Evolutionary conservation across 306 rosid genomes (phyloP).

Genomic region (Dryas drummondii): DNA sequence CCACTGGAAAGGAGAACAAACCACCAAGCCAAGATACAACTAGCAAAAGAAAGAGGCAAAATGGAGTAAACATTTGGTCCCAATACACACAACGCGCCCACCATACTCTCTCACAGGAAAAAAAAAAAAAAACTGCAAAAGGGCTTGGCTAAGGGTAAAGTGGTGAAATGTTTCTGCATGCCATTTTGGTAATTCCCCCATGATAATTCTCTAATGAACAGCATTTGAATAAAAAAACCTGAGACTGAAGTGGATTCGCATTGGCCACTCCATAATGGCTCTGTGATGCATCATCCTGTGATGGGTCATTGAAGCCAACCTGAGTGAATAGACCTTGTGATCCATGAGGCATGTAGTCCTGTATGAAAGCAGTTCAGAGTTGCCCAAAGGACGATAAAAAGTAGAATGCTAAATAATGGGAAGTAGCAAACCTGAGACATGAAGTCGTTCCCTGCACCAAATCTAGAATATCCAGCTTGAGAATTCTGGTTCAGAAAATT

Average conservation of each 20-base stretch:
- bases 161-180: neutral
- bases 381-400: neutral
- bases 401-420: neutral
- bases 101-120: neutral
- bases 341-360: constrained; percentile 96
- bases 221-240: constrained; percentile 50
- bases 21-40: neutral
- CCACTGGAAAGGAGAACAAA: neutral
- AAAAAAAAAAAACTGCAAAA: neutral
- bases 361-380: constrained; percentile 27
- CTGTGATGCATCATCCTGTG: constrained; percentile 86
- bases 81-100: neutral
- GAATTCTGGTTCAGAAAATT: constrained; percentile 87
- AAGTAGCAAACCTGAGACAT: constrained; percentile 82
- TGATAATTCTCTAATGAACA: neutral
- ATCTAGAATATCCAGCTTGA: constrained; percentile 95
- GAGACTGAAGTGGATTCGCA: constrained; percentile 90
- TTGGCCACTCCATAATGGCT: constrained; percentile 74
- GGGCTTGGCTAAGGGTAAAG: neutral
- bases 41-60: neutral
- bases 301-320: constrained; percentile 85
- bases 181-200: neutral
- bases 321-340: constrained; percentile 93
- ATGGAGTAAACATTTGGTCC: neutral
- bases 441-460: constrained; percentile 91